Evolutionary conservation across 2,329 filamentous ascomycete species (phyloP).

Genomic region (Stagonosporopsis vannaccii): DNA sequence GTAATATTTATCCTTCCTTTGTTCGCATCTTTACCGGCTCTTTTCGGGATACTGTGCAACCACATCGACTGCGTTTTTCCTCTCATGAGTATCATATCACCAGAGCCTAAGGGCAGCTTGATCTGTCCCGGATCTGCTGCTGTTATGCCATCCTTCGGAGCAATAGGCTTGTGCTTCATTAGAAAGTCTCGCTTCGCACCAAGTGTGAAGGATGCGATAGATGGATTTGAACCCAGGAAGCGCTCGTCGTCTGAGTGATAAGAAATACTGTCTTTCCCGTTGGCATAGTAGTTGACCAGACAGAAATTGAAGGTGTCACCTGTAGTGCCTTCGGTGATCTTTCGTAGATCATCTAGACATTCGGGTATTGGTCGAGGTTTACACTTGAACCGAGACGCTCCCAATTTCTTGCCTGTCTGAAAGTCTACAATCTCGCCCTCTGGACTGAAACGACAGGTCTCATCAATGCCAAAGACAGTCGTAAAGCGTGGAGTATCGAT

Average conservation of each 20-base stretch:
- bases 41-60: conserved; percentile 80
- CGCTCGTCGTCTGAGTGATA: conserved; percentile 83
- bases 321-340: conserved; percentile 70
- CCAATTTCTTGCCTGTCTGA: conserved; percentile 50
- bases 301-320: conserved; percentile 78
- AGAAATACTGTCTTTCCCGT: conserved; percentile 76
- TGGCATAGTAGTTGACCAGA: conserved; percentile 84
- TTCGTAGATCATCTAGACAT: conserved; percentile 70
- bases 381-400: conserved; percentile 63
- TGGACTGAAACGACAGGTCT: conserved; percentile 66
- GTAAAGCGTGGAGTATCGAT: conserved; percentile 70
- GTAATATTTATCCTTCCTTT: conserved; percentile 77
- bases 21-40: conserved; percentile 68
- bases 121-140: conserved; percentile 52
- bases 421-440: conserved; percentile 52
- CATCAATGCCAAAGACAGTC: conserved; percentile 68
- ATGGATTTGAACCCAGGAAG: conserved; percentile 73
- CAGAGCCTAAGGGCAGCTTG: conserved; percentile 66
- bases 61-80: conserved; percentile 75
- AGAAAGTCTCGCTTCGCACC: conserved; percentile 77
- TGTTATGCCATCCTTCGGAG: conserved; percentile 44
- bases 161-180: conserved; percentile 76
- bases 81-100: conserved; percentile 82
- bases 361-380: conserved; percentile 73
- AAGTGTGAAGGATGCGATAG: conserved; percentile 77